A percentile compares a stretch with the other conserved stretches of the same genome.
Evolutionary conservation across 139 green algal genomes (phyloP).

Genomic region (Coccomyxa sp.): DNA sequence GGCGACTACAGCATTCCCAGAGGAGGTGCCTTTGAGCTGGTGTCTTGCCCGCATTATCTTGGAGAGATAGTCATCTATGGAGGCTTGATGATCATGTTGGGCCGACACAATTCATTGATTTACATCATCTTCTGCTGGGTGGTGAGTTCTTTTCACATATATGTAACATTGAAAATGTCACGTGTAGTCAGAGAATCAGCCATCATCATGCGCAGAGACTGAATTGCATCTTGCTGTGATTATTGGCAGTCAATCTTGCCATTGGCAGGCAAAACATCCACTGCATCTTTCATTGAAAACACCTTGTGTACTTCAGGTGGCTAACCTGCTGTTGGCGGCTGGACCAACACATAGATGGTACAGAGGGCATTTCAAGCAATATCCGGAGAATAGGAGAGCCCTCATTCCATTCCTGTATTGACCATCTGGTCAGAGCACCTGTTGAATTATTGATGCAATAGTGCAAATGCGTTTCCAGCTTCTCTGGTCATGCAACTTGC

Average conservation of each 20-base stretch:
- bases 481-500: no score
- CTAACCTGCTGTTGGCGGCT: constrained; percentile 68
- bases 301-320: constrained; percentile 32
- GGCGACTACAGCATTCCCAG: not conserved
- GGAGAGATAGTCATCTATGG: constrained; percentile 76
- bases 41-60: constrained; percentile 82
- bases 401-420: constrained; percentile 52
- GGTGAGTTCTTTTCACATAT: constrained; percentile 17
- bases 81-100: constrained; percentile 38
- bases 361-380: constrained; percentile 38
- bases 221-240: not conserved
- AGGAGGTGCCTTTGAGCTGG: constrained; percentile 64
- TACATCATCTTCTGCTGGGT: constrained; percentile 40
- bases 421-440: not conserved
- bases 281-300: not conserved
- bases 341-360: constrained; percentile 62
- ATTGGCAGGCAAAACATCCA: not conserved
- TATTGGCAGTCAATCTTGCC: not conserved
- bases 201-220: not conserved
- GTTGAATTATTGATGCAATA: no score
- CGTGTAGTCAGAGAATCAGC: not conserved
- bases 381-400: constrained; percentile 35
- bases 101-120: not conserved
- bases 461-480: no score
- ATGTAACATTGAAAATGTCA: not conserved